Percentiles rank a stretch among this genome's conserved stretches.
These are phyloP conservation scores for Prunus padus DNA, from an alignment of 306 rosid genomes.

Conservation along the genomic window DNA sequence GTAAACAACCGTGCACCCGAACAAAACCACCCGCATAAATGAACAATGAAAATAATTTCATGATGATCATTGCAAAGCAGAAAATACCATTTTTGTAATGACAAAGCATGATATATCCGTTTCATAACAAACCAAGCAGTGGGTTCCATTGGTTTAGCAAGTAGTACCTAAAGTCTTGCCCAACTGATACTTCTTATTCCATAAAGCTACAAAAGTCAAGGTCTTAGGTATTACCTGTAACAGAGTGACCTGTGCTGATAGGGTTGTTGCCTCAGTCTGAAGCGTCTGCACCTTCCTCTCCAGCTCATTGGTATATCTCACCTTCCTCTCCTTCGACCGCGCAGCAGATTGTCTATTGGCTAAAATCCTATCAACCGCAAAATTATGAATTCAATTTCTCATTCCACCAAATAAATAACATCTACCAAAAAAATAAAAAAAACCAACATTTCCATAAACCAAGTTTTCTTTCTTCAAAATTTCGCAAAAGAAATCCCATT, in stretches of 20 bases:
- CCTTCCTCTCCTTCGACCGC: constrained; percentile 93
- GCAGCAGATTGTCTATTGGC: constrained; percentile 98
- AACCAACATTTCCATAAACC: neutral
- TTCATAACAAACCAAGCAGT: constrained; percentile 13
- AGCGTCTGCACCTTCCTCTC: constrained; percentile 97
- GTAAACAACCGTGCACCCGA: neutral
- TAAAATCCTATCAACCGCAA: constrained; percentile 59
- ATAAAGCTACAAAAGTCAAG: constrained; percentile 17
- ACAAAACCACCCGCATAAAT: neutral
- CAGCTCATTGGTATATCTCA: constrained; percentile 78
- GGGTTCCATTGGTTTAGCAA: neutral
- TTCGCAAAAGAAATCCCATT: neutral
- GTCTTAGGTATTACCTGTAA: constrained; percentile 60
- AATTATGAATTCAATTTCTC: constrained; percentile 7
- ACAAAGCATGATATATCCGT: neutral
- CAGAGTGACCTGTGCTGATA: constrained; percentile 85
- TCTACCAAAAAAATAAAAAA: neutral
- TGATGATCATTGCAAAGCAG: neutral
- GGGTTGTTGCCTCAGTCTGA: constrained; percentile 95
- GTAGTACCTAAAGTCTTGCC: constrained; percentile 13
- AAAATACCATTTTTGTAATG: neutral
- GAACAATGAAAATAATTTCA: constrained; percentile 4
- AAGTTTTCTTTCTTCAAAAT: neutral
- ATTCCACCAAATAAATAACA: neutral
- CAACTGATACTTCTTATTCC: constrained; percentile 11